Conservation (phyloP, 2,329 filamentous ascomycete species). For the Boeremia lycopersici region DNA sequence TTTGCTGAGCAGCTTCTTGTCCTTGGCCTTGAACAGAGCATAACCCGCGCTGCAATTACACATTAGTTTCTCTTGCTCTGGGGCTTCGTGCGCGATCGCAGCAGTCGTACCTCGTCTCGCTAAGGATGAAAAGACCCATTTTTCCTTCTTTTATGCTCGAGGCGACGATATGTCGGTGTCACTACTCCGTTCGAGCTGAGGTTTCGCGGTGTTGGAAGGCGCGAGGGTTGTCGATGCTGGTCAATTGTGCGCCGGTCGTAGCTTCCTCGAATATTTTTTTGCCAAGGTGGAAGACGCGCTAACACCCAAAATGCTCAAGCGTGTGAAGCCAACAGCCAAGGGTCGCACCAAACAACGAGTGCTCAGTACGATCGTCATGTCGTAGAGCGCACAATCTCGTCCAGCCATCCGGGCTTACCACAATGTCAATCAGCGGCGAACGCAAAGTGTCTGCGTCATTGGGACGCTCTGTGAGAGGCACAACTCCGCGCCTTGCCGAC, state of each 20-base stretch:
- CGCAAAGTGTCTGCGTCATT: conserved; percentile 42
- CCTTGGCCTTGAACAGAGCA: conserved; percentile 96
- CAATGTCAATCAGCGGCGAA: conserved; percentile 32
- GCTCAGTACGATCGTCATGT: background rate
- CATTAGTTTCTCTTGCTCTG: conserved; percentile 23
- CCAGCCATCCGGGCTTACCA: conserved; percentile 2
- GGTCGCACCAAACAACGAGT: background rate
- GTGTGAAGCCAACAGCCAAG: conserved; percentile 1
- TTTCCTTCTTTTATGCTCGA: conserved; percentile 10
- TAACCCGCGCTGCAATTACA: conserved; percentile 80
- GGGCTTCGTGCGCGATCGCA: conserved; percentile 14
- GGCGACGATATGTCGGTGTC: conserved; percentile 12
- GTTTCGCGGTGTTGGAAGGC: conserved; percentile 23
- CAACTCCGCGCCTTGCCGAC: conserved; percentile 43
- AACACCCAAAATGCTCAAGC: conserved; percentile 5
- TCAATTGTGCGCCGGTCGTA: conserved; percentile 13
- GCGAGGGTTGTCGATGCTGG: conserved; percentile 24
- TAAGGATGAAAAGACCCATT: conserved; percentile 53
- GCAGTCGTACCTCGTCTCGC: conserved; percentile 40
- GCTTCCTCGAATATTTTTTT: conserved; percentile 14
- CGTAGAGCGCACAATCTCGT: background rate
- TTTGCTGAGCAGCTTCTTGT: conserved; percentile 96
- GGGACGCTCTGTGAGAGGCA: conserved; percentile 37
- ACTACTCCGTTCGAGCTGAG: conserved; percentile 17
- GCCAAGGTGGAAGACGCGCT: conserved; percentile 4